Conservation (phyloP, 768 basidiomycete species). For the Mycena indigotica region DNA sequence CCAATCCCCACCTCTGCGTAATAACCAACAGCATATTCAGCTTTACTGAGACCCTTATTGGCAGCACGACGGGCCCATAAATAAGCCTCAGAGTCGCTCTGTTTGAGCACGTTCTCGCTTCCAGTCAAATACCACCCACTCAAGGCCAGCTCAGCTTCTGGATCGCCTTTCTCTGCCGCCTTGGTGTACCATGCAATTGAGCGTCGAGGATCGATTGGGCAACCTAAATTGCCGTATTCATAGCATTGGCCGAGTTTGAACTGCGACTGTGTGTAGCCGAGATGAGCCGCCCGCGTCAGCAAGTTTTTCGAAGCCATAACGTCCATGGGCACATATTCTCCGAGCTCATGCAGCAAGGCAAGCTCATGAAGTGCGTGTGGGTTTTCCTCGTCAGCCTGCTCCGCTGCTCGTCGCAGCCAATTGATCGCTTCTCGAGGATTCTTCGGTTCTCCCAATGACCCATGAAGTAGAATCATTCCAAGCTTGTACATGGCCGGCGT, state of each 20-base stretch:
- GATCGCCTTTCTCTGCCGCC: slow-evolving; percentile 94
- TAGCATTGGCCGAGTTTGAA: slow-evolving; percentile 95
- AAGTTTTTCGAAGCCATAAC: slow-evolving; percentile 80
- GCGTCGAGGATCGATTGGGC: slow-evolving; percentile 88
- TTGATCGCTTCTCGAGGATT: slow-evolving; percentile 91
- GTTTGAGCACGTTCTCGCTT: slow-evolving; percentile 92
- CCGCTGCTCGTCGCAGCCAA: slow-evolving; percentile 93
- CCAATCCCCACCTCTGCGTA: slow-evolving; percentile 98
- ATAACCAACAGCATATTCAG: slow-evolving; percentile 98
- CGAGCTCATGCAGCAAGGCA: slow-evolving; percentile 80
- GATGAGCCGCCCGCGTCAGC: slow-evolving; percentile 87
- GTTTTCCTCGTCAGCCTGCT: slow-evolving; percentile 97
- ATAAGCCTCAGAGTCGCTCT: slow-evolving; percentile 98
- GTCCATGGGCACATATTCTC: slow-evolving; percentile 76
- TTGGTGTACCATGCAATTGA: slow-evolving; percentile 99
- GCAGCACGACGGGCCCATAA: slow-evolving; percentile 96
- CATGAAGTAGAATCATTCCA: slow-evolving; percentile 95
- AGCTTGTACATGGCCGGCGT: slow-evolving; percentile 99
- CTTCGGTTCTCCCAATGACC: slow-evolving; percentile 75
- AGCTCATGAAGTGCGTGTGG: slow-evolving; percentile 97
- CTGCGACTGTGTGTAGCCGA: slow-evolving; percentile 92
- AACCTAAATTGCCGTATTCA: slow-evolving; percentile 87
- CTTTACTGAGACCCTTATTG: slow-evolving; percentile 94
- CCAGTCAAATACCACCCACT: slow-evolving; percentile 99
- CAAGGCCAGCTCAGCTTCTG: slow-evolving; percentile 92